Evolutionary conservation across 208 protist species (phyloP).

Genomic region (Wallacemonas sp.): DNA sequence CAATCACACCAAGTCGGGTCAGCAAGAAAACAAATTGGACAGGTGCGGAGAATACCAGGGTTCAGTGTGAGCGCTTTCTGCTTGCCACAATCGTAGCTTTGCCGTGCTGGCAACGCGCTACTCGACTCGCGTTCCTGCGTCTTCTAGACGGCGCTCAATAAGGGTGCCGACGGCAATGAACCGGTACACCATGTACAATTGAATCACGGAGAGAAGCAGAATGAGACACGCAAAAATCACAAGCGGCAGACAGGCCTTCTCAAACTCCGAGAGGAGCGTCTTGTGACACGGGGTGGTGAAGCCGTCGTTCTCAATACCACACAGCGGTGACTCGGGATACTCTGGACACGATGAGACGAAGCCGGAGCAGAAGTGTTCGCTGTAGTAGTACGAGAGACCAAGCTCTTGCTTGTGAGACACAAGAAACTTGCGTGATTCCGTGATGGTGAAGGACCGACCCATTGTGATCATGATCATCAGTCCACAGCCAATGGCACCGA

Average conservation of each 20-base stretch:
- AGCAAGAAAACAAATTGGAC: too few relatives aligned
- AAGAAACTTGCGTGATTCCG: constrained; percentile 1
- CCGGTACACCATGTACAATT: constrained; percentile 6
- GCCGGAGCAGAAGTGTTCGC: constrained; percentile 16
- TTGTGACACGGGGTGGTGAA: constrained; percentile 4
- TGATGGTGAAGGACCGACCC: constrained; percentile 7
- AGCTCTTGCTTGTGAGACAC: neutral
- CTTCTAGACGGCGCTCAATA: constrained; percentile 1
- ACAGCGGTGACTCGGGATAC: neutral
- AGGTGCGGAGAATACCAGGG: too few relatives aligned
- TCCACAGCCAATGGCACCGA: constrained; percentile 2
- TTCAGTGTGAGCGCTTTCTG: too few relatives aligned
- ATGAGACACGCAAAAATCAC: constrained; percentile 7
- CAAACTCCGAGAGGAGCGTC: neutral
- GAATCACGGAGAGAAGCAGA: neutral
- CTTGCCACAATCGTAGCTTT: too few relatives aligned
- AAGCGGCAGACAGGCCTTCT: constrained; percentile 4
- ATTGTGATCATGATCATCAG: constrained; percentile 14
- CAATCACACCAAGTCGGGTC: too few relatives aligned
- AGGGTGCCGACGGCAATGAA: constrained; percentile 9
- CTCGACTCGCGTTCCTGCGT: neutral
- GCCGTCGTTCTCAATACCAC: neutral
- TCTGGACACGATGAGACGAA: constrained; percentile 1
- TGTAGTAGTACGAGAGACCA: constrained; percentile 8
- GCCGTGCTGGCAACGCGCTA: too few relatives aligned